Conservation (phyloP, 495 filamentous ascomycete genomes). For the Hyaloscypha bicolor region DNA sequence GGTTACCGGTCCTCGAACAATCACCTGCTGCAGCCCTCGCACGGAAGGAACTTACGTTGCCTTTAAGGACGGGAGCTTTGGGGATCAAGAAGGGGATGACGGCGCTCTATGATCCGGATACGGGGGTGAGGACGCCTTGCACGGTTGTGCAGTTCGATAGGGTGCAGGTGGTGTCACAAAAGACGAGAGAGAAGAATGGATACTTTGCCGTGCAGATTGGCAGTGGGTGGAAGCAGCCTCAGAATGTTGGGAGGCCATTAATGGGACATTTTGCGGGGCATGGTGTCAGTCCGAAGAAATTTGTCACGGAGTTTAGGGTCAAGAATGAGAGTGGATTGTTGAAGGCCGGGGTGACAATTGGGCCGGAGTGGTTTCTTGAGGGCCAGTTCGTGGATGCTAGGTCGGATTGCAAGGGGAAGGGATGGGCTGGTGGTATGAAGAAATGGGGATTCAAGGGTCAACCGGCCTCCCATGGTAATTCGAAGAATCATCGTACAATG, state of each 20-base stretch:
- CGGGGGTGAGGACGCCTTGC: slow-evolving; percentile 78
- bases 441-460: slow-evolving; percentile 85
- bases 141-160: slow-evolving; percentile 94
- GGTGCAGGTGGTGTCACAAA: slow-evolving; percentile 82
- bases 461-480: slow-evolving; percentile 91
- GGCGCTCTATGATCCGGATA: slow-evolving; percentile 74
- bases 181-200: slow-evolving; percentile 77
- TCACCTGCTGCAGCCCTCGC: slow-evolving; percentile 78
- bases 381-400: slow-evolving; percentile 90
- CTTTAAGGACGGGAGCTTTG: slow-evolving; percentile 78
- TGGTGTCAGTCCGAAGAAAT: slow-evolving; percentile 77
- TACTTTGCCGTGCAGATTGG: slow-evolving; percentile 94
- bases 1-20: slow-evolving; percentile 61
- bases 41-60: slow-evolving; percentile 75
- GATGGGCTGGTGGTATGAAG: slow-evolving; percentile 98
- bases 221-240: slow-evolving; percentile 70
- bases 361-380: slow-evolving; percentile 83
- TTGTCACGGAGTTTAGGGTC: slow-evolving; percentile 84
- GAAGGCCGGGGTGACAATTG: slow-evolving; percentile 69
- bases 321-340: slow-evolving; percentile 70
- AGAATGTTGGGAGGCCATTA: slow-evolving; percentile 75
- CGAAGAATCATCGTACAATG: slow-evolving; percentile 85
- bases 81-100: slow-evolving; percentile 95
- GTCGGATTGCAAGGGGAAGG: slow-evolving; percentile 78
- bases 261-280: slow-evolving; percentile 82